Base-by-base conservation (phyloP, 768 basidiomycete species). In the Lentinula boryana region DNA sequence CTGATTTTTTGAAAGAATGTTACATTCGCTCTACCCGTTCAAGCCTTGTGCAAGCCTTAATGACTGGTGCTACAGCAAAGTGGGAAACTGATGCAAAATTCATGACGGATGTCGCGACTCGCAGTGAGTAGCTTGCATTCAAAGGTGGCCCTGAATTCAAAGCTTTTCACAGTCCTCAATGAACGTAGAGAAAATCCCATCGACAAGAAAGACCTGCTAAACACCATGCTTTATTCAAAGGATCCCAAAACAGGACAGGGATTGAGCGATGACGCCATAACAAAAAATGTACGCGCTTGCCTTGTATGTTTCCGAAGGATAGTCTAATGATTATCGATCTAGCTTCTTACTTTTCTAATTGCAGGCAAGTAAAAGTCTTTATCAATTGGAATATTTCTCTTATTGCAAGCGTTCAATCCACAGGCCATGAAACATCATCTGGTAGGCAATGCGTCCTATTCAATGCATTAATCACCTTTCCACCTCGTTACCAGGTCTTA, bases 261-360 rank as follows among this genome's bases (percentile, higher is more conserved):
- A 8, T 67, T 82, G 55, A 67, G 75, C 0, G 75, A 78, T 44
- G 72, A 77, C 54, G 76, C 71, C 23, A 81, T 82, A 32, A 65
- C 72, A 5, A 63, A 74, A 58, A 81, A 82, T 66, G 75, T 77
- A 57, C 12, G 74, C 63, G 15, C 31, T 59, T 10, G 13, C 23
- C 21, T 58, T 40, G n/a, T 4, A 7, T 9, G 13, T 4, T 27
- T 38, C 32, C 23, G 10, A 18, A 3, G 5, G 31, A 36, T 3
- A 7, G 16, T 5, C 12, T 27, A 5, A 49, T 43, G 1, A 10
- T 8, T 12, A 0, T 32, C 3, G 2, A 12, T 41, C 12, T 41
- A 78, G 77, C 70, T 82, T 4, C 66, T 79, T 16, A 82, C 81
- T 1, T 82, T 82, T 74, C 68, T 82, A 15, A 77, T 81, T 43